Percentiles rank a stretch among this genome's conserved stretches.
Conservation (phyloP, 1,284 basidiomycete genomes). For the Cryptococcus jaspeensis region DNA sequence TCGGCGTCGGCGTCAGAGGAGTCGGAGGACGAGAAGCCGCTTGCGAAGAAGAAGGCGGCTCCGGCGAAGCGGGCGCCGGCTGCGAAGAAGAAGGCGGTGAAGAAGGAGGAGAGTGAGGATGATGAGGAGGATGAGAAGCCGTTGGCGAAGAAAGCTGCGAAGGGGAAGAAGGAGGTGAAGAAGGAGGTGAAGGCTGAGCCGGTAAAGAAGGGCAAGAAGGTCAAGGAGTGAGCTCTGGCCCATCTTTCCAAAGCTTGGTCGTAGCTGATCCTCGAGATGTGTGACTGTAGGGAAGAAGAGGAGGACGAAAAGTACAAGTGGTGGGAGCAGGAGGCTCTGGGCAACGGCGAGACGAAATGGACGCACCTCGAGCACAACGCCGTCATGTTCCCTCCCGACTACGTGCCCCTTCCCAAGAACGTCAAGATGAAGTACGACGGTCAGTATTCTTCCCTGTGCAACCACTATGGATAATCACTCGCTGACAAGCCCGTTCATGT, state of each 20-base stretch:
- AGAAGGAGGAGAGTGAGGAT: slow-evolving; percentile 59
- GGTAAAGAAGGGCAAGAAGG: slow-evolving; percentile 59
- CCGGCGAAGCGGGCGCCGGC: slow-evolving; percentile 11
- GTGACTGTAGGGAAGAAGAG: slow-evolving; percentile 27
- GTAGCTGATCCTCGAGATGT: not conserved
- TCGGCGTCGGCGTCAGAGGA: slow-evolving; percentile 10
- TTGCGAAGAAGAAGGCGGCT: slow-evolving; percentile 53
- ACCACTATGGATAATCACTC: not conserved
- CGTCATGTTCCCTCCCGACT: slow-evolving; percentile 93
- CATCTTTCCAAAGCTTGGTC: not conserved
- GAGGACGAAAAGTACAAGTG: slow-evolving; percentile 62
- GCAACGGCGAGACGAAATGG: slow-evolving; percentile 84
- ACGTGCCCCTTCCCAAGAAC: slow-evolving; percentile 76
- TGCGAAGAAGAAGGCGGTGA: slow-evolving; percentile 21
- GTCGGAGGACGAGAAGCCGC: slow-evolving; percentile 65
- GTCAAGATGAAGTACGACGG: slow-evolving; percentile 98
- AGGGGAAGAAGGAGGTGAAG: slow-evolving; percentile 55
- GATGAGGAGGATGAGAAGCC: slow-evolving; percentile 52
- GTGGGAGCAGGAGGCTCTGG: slow-evolving; percentile 69
- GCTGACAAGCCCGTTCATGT: slow-evolving; percentile 3
- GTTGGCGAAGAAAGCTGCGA: slow-evolving; percentile 53
- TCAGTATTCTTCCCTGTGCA: slow-evolving; percentile 46
- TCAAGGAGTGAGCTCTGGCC: slow-evolving; percentile 34
- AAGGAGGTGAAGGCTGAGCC: slow-evolving; percentile 57
- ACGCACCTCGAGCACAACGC: slow-evolving; percentile 88